Base-by-base conservation (phyloP, 140 eudicot genomes). In the Bidens hawaiensis region DNA sequence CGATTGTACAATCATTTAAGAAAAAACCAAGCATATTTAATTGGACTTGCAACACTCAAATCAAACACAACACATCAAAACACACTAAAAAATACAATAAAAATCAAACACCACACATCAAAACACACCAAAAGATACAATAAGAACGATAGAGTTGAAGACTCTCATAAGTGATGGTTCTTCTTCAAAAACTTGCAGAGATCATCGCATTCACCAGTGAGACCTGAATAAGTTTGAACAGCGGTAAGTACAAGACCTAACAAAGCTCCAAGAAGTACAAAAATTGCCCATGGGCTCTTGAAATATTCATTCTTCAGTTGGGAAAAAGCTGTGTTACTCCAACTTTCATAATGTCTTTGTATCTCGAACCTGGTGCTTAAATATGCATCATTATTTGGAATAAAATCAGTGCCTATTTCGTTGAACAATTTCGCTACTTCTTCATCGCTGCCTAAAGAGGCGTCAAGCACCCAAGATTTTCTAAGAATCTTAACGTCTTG, bases 181-280 rank as follows among this genome's bases (percentile, higher is more conserved):
- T 1, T 50, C 46, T 58, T 66, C 47, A 74, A 48, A 60, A 47
- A 23, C 43, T 12, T 5, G 51, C 79, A 74, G 41, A 74, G 47
- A 2, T 18, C 31, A 48, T 74, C 79, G 27, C 79, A 74, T 12
- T 48, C 18, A 14, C 69, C 19, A 48, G 51, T 24, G 10, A 58
- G 51, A 34, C 68, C 6, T 72, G 67, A 75, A 31, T 75, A 75
- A 45, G 76, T 48, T 54, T 75, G 76, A 54, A 68, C 71, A 36
- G 22, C 67, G 38, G 57, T 75, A 27, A 75, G 76, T 21, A 36
- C 7, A 62, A 69, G 62, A 46, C 57, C 72, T 45, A 75, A 1
- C n/a, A 69, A 2, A 12, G 72, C 80, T 54, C 76, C 80, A 3
- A 62, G 0, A 65, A 75, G 58, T 27, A 76, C 80, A 4, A 69